Conservation (phyloP, 495 filamentous ascomycete genomes). For the Hyaloscypha bicolor region DNA sequence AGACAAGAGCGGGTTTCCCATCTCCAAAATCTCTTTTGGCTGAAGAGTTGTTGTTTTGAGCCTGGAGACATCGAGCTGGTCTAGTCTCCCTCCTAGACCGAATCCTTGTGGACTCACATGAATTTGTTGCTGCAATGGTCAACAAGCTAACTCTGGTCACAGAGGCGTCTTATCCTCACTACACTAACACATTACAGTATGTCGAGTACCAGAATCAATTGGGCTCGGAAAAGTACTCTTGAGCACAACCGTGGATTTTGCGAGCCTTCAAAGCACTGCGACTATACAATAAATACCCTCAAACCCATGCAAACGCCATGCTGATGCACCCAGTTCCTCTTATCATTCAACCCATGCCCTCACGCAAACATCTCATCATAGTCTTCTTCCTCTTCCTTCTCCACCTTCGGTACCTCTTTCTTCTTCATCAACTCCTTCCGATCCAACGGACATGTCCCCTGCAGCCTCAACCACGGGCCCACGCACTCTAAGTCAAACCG, state of each 20-base stretch:
- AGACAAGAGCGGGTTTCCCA: no score
- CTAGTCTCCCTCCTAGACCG: no score
- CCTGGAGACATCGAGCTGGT: background rate
- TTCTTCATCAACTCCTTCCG: constrained; percentile 77
- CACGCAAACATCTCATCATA: constrained; percentile 65
- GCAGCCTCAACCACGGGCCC: constrained; percentile 85
- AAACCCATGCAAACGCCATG: constrained; percentile 17
- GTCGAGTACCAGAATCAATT: background rate
- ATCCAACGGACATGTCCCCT: constrained; percentile 89
- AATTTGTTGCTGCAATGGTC: background rate
- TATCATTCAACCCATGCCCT: constrained; percentile 46
- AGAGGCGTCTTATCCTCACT: background rate
- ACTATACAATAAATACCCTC: background rate
- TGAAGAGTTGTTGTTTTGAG: background rate
- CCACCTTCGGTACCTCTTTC: constrained; percentile 51
- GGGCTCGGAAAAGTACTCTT: background rate
- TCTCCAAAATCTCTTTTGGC: no score
- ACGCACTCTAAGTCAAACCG: constrained; percentile 93
- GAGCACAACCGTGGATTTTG: background rate
- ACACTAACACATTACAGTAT: background rate
- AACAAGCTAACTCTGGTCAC: background rate
- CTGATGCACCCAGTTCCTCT: constrained; percentile 14
- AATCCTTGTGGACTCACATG: background rate
- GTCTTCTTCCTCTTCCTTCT: constrained; percentile 62
- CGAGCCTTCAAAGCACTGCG: background rate